Conservation (phyloP, 1,284 basidiomycete species). For the Rhodotorula sp. region DNA sequence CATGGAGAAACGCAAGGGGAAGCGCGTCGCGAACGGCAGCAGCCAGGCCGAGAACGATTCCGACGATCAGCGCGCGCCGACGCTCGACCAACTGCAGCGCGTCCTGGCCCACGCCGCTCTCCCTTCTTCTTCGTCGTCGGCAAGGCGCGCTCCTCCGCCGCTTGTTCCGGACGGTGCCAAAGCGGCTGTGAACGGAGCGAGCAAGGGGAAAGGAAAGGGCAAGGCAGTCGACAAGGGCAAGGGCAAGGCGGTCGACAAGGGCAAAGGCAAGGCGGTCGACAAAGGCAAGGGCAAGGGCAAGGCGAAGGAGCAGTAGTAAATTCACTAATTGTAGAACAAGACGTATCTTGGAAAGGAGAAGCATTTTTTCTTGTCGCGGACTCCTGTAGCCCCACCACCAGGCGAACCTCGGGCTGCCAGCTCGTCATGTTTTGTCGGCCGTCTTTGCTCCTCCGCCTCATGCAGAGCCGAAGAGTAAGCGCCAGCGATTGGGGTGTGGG, state of each 20-base stretch:
- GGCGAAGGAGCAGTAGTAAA: neutral
- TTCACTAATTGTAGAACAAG: neutral
- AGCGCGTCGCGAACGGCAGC: conserved; percentile 21
- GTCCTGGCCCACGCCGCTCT: neutral
- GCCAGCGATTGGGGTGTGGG: fast-evolving
- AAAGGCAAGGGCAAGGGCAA: conserved; percentile 1
- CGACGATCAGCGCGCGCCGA: neutral
- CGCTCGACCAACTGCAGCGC: conserved; percentile 17
- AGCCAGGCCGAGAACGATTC: neutral
- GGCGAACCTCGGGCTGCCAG: neutral
- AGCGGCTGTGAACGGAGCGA: neutral
- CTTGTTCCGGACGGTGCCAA: neutral
- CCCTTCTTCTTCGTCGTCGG: neutral
- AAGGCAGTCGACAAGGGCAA: conserved; percentile 4
- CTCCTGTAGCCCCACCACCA: too few relatives aligned
- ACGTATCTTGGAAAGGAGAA: conserved; percentile 8
- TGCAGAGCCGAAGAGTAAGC: neutral
- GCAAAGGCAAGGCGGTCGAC: conserved; percentile 3
- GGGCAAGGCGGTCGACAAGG: conserved; percentile 1
- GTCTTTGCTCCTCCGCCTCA: neutral
- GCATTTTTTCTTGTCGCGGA: neutral
- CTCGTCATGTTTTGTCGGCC: neutral
- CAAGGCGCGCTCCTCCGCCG: neutral
- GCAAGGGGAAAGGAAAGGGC: neutral
- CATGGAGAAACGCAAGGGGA: conserved; percentile 34